Evolutionary conservation across 768 basidiomycete genomes (phyloP), one percentile per base, ranked within the genome.

Genomic region (Suillus spraguei): DNA sequence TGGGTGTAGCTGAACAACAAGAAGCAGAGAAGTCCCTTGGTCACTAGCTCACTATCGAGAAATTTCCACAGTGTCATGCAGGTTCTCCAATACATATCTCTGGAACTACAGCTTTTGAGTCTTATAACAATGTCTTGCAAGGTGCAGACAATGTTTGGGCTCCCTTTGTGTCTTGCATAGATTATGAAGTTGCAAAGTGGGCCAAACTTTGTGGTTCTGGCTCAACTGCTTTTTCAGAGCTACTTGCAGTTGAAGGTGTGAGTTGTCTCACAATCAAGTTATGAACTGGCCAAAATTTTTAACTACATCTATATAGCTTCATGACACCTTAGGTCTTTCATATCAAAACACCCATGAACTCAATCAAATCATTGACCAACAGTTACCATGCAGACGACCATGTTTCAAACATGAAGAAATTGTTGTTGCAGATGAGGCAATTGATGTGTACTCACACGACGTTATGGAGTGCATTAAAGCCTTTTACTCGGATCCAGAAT

Each of bases 101-200:
- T 0, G 5, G 13, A 24, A 59, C 39, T 11, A 59, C 33, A 2
- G 39, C 59, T 28, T 59, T 38, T 1, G 13, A 59, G 39, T 59
- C 59, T 28, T 59, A 59, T 16, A 50, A 28, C 1, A 28, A 50
- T 50, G 24, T 8, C 2, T 16, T 50, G 49, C 24, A 28, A 50
- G n/a, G 38, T 28, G 38, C 38, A 13, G 35, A 44, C 0, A 59
- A 63, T 35, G 22, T 59, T 14, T 71, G 63, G 60, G 75, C 77
- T 11, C 80, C 76, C 0, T 82, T 82, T 64, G 10, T 9, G 0
- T 77, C 76, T 0, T 52, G 72, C 44, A 44, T 78, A 5, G 78
- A 81, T 36, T 82, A 79, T 78, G 77, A 78, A 63, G 33, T 81
- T 24, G 78, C 76, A 8, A 55, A 65, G 32, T 82, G 81, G 80